Conservation (phyloP, 78 protist species). For the Monocercomonoides exilis region DNA sequence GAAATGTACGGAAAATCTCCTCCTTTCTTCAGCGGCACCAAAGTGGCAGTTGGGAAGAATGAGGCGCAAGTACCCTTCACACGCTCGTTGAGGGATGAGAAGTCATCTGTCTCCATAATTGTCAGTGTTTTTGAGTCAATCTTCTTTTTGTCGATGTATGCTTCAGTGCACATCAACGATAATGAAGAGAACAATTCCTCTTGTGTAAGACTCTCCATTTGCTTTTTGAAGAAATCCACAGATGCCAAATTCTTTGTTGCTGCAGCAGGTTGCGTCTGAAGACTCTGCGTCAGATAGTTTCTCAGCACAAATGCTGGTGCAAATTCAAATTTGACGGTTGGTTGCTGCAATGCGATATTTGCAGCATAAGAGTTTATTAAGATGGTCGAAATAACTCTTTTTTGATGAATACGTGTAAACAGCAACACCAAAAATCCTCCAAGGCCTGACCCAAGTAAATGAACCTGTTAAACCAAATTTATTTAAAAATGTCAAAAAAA, state of each 20-base stretch:
- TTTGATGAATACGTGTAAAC: background rate
- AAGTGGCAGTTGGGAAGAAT: background rate
- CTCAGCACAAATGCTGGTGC: background rate
- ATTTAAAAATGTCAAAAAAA: too few relatives aligned
- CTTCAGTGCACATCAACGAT: background rate
- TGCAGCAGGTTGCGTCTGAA: background rate
- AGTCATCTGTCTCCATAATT: background rate
- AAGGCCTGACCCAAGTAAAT: background rate
- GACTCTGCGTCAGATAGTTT: background rate
- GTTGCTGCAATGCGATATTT: background rate
- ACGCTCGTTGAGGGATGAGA: background rate
- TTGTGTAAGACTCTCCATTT: background rate
- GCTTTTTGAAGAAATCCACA: constrained; percentile 3
- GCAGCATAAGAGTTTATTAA: background rate
- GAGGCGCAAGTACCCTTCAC: background rate
- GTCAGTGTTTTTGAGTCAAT: background rate
- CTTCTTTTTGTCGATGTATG: background rate
- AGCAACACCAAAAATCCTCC: background rate
- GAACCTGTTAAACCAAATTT: too few relatives aligned
- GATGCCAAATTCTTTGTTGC: background rate
- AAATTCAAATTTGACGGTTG: background rate
- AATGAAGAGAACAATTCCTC: background rate
- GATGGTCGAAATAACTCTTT: background rate
- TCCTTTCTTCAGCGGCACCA: background rate
- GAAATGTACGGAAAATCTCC: constrained; percentile 11